Percentiles rank a stretch among this genome's conserved stretches.
phyloP scores from a whole-genome alignment of 441 rosid species.

The Dalechampia spathulata region DNA sequence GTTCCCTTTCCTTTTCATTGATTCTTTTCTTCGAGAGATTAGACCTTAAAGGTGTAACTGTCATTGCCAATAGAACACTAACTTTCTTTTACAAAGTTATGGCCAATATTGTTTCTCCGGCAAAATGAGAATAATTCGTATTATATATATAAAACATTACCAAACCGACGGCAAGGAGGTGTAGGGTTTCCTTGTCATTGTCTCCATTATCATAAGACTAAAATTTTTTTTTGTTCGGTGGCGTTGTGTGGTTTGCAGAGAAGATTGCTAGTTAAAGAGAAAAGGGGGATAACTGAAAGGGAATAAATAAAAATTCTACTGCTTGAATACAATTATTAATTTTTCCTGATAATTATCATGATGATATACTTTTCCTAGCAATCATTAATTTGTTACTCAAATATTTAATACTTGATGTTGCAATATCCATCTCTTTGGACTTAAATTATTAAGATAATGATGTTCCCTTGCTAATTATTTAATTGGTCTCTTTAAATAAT shows the following conservation, averaged over 20 bases:
- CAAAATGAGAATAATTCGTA: constrained; percentile 19
- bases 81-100: constrained; percentile 19
- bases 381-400: neutral
- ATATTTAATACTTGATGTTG: neutral
- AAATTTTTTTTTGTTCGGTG: constrained; percentile 4
- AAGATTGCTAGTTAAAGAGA: too few relatives aligned
- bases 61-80: constrained; percentile 10
- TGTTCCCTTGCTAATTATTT: too few relatives aligned
- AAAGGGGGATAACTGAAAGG: too few relatives aligned
- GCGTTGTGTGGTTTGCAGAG: constrained; percentile 1
- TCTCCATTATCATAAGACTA: neutral
- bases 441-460: too few relatives aligned
- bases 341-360: too few relatives aligned
- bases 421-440: too few relatives aligned
- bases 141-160: neutral
- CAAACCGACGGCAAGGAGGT: neutral
- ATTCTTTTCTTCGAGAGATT: neutral
- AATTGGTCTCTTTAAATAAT: too few relatives aligned
- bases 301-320: too few relatives aligned
- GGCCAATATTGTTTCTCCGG: constrained; percentile 39
- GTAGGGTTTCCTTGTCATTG: neutral
- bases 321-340: too few relatives aligned
- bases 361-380: neutral
- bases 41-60: constrained; percentile 1
- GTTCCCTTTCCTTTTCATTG: neutral